Percentiles rank a stretch among this genome's conserved stretches.
These are phyloP conservation scores for Leccinum uliginosum DNA, from an alignment of 768 basidiomycete genomes.

Conservation along the genomic window DNA sequence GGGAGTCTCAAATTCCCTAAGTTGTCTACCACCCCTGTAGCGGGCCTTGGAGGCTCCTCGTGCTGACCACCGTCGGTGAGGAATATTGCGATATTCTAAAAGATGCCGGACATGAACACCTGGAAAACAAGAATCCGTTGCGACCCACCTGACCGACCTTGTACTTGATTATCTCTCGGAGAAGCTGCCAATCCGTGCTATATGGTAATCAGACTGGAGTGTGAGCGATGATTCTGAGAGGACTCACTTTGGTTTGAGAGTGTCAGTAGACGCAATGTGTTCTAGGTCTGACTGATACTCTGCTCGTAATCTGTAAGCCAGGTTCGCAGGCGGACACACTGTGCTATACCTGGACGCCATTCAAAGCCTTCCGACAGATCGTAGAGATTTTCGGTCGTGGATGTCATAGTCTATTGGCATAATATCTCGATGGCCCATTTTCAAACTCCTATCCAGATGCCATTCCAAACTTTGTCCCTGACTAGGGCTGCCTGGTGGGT, in stretches of 20 bases:
- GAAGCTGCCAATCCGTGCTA: slow-evolving; percentile 65
- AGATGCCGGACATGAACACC: not conserved
- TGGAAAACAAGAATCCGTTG: not conserved
- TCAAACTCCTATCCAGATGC: not conserved
- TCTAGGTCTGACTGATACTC: slow-evolving; percentile 58
- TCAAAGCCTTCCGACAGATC: slow-evolving; percentile 32
- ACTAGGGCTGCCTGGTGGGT: too few species aligned
- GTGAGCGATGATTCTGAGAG: not conserved
- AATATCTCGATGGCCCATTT: not conserved
- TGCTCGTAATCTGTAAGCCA: slow-evolving; percentile 25
- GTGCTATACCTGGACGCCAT: slow-evolving; percentile 49
- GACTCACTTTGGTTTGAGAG: slow-evolving; percentile 47
- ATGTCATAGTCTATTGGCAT: slow-evolving; percentile 7
- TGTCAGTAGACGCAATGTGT: slow-evolving; percentile 61
- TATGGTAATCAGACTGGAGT: slow-evolving; percentile 9
- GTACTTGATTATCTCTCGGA: slow-evolving; percentile 69
- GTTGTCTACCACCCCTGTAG: slow-evolving; percentile 25
- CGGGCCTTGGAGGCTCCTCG: slow-evolving; percentile 41
- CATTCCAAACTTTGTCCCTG: too few species aligned
- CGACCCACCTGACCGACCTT: slow-evolving; percentile 59
- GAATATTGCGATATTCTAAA: slow-evolving; percentile 50
- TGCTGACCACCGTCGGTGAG: slow-evolving; percentile 34
- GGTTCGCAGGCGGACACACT: not conserved
- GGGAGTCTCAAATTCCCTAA: slow-evolving; percentile 65
- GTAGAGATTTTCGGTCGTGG: slow-evolving; percentile 11